These are phyloP conservation scores for Gillenia trifoliata DNA, from an alignment of 306 rosid species.

Conservation along the genomic window DNA sequence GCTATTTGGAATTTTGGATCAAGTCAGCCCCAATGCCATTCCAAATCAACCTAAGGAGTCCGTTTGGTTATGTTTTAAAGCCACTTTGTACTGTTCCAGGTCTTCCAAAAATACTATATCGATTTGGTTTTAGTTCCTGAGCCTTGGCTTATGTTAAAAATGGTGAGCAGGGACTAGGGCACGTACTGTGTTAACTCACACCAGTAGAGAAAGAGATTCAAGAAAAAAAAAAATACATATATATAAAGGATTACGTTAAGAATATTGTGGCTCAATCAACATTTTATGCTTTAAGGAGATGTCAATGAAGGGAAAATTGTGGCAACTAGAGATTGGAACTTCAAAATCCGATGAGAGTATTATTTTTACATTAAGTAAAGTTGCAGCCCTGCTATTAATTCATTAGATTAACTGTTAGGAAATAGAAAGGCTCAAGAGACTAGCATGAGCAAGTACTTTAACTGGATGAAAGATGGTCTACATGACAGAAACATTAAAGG, in stretches of 20 bases:
- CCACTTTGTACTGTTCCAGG: not conserved
- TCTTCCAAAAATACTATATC: not conserved
- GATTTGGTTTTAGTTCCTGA: not conserved
- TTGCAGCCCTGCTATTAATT: not conserved
- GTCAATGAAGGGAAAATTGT: not conserved
- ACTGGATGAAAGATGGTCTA: slow-evolving; percentile 1
- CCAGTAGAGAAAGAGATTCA: not conserved
- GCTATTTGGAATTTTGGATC: not conserved
- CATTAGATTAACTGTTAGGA: not conserved
- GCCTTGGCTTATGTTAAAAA: not conserved
- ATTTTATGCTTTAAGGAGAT: not conserved
- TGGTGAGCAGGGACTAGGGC: not conserved
- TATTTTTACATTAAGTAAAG: not conserved
- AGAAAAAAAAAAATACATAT: not conserved
- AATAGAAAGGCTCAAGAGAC: not conserved
- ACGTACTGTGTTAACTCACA: not conserved
- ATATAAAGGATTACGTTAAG: too few species aligned
- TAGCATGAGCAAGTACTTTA: slow-evolving; percentile 5
- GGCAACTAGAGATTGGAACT: not conserved
- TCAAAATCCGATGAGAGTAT: not conserved
- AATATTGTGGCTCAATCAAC: not conserved
- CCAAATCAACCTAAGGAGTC: not conserved
- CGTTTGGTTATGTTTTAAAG: not conserved
- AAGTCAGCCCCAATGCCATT: not conserved
- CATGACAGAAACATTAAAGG: not conserved